These are phyloP conservation scores for Zygosaccharomyces pseudobailii DNA, from an alignment of 1,139 yeast genomes.

Conservation along the genomic window DNA sequence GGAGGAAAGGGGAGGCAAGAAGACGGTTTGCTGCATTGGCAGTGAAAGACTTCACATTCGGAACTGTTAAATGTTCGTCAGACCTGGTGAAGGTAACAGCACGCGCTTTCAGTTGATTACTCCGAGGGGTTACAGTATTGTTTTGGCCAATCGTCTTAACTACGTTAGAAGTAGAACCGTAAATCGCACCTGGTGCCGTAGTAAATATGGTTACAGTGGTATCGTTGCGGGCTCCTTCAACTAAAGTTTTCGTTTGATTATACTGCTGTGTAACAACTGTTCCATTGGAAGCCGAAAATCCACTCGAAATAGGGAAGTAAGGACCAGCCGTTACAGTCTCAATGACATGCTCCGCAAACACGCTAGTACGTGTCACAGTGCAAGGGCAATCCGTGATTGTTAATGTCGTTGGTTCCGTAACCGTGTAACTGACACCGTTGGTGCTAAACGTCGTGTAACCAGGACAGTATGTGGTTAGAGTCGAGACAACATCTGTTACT, in stretches of 20 bases:
- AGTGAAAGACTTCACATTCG: neutral
- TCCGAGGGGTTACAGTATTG: neutral
- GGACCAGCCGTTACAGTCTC: neutral
- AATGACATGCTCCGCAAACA: neutral
- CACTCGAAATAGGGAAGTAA: neutral
- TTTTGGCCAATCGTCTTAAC: neutral
- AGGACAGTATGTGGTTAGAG: slow-evolving; percentile 5
- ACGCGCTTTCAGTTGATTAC: neutral
- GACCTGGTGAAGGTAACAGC: neutral
- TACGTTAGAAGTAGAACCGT: no score
- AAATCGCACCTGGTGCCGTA: neutral
- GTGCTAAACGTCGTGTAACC: slow-evolving; percentile 6
- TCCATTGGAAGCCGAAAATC: neutral
- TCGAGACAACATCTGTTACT: slow-evolving; percentile 7
- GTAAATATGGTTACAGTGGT: neutral
- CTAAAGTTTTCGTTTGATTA: neutral
- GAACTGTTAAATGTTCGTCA: neutral
- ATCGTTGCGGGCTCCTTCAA: neutral
- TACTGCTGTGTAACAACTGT: neutral
- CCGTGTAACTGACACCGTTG: slow-evolving; percentile 18
- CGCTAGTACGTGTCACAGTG: slow-evolving; percentile 1
- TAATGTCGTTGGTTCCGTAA: slow-evolving; percentile 15
- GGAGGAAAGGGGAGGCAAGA: slow-evolving; percentile 7
- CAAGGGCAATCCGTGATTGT: slow-evolving; percentile 4
- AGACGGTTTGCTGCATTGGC: slow-evolving; percentile 14